Evolutionary conservation across 306 rosid species (phyloP), one percentile per base, ranked within the genome.

Genomic region (Castanospermum australe): DNA sequence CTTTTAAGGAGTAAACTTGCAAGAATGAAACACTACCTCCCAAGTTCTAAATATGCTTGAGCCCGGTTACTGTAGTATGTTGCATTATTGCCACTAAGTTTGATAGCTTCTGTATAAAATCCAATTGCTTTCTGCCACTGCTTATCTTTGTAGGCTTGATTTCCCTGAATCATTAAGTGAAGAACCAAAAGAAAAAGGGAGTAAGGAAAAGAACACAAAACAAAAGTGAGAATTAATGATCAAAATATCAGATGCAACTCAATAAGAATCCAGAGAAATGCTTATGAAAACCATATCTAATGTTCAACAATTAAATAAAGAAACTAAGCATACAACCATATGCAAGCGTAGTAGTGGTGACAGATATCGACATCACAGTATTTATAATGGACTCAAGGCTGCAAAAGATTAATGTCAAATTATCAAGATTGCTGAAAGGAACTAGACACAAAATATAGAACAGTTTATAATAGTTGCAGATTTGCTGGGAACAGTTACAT

Each of bases 21-120:
- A 44, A 56, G 68, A 75, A 76, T 6, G 33, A 48, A 59, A 73
- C 38, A 18, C 17, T 91, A 96, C 98, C 97, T 91, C 73, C 92
- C 91, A 60, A 87, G 82, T 81, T 90, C 99, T 65, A 96, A 88
- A 87, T 88, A 89, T 41, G 96, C 99, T 60, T 92, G 93, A 71
- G 99, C 99, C 81, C 99, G 85, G 86, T 96, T 96, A 69, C 92
- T 91, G 82, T 91, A 91, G 88, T 93, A 96, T 8, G 98, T 96
- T 67, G 99, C 92, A 70, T 83, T 96, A 56, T 85, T 60, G 61
- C 94, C 85, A 56, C 59, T 79, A 51, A 93, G 98, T 87, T 93
- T 96, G 83, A 96, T 96, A 71, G 99, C 99, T 72, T 96, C 97
- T 2, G 97, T 79, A 77, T 96, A 96, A 59, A 83, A 93, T 51